Conservation (phyloP, 2,329 filamentous ascomycete species). For the Fusarium euwallaceae region DNA sequence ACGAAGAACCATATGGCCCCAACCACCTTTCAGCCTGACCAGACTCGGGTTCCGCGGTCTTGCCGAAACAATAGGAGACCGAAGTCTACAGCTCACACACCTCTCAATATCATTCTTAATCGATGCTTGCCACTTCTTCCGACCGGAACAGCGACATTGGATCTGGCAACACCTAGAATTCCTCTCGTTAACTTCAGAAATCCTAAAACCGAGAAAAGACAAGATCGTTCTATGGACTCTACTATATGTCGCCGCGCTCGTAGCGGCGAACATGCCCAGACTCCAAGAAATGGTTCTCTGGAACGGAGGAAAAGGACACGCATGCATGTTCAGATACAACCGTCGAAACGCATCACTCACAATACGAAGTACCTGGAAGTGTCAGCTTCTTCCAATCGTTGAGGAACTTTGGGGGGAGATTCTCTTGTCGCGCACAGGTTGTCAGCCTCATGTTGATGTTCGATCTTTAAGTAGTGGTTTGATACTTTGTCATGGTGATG, state of each 20-base stretch:
- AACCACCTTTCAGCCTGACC: background rate
- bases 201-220: background rate
- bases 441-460: background rate
- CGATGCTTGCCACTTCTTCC: conserved; percentile 5
- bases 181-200: background rate
- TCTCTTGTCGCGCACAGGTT: background rate
- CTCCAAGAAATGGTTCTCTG: conserved; percentile 2
- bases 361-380: background rate
- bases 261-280: background rate
- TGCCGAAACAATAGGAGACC: background rate
- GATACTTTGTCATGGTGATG: conserved; percentile 1
- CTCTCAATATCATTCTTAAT: conserved; percentile 2
- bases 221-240: background rate
- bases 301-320: background rate
- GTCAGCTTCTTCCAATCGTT: background rate
- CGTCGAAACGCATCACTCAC: background rate
- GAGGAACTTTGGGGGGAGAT: background rate
- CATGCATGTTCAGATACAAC: background rate
- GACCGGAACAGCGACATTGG: background rate
- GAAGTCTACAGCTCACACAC: background rate
- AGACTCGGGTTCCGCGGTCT: background rate
- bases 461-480: background rate
- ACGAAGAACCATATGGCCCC: background rate
- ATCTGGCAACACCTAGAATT: background rate
- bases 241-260: background rate